Base-by-base conservation (phyloP, 768 basidiomycete species). In the Tulasnella sp. region DNA sequence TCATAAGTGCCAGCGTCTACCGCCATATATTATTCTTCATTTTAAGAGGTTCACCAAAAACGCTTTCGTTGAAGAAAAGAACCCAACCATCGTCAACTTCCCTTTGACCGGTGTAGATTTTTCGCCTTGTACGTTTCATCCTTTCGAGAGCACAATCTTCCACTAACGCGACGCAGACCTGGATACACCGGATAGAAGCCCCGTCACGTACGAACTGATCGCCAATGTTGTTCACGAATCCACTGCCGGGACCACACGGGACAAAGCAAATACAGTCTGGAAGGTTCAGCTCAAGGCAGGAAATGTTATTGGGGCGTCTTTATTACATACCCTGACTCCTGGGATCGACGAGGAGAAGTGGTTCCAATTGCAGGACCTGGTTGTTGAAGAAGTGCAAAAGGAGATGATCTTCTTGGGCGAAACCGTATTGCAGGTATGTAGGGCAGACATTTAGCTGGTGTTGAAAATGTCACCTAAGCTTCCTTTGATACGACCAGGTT, bases 381-480 rank as follows among this genome's bases (percentile, higher is more conserved):
- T 93, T 60, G 93, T 99, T 8, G 86, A 91, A 67, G 93, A 98
- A 66, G 86, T 89, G n/a, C 75, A 91, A 58, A 90, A 87, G 69
- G 91, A 96, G 67, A 92, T 99, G 89, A 94, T 99, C 53, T 92
- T 96, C 68, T 73, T 99, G 34, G 94, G 93, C 25, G 96, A 98
- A 69, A 89, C 86, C n/a, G 84, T 94, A 31, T 72, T 99, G 49
- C 96, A 99, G 78, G 92, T 92, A 52, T n/a, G n/a, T n/a, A n/a
- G n/a, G n/a, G n/a, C n/a, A n/a, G n/a, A n/a, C n/a, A n/a, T n/a
- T n/a, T n/a, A n/a, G n/a, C n/a, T n/a, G n/a, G n/a, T n/a, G n/a
- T n/a, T n/a, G n/a, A n/a, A n/a, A n/a, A n/a, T n/a, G n/a, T n/a
- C n/a, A n/a, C n/a, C n/a, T n/a, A n/a, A n/a, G n/a, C n/a, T n/a